Evolutionary conservation across 148 eudicot genomes (phyloP).

Genomic region (Salicornia ramosissima): DNA sequence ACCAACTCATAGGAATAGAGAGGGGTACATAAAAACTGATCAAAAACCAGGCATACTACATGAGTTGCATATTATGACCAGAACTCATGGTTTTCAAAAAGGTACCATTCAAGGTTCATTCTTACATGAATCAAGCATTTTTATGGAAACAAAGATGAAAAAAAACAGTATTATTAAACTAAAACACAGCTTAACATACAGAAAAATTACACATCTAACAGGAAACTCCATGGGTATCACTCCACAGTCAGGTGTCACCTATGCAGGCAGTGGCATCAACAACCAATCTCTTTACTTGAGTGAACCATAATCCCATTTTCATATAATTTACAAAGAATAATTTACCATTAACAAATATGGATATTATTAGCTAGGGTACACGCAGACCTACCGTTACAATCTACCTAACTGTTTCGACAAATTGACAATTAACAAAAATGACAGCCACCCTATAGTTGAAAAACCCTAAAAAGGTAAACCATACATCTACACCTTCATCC

Average conservation of each 20-base stretch:
- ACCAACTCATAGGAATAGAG: no score
- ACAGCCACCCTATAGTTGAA: constrained; percentile 12
- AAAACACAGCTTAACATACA: not conserved
- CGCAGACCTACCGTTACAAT: constrained; percentile 10
- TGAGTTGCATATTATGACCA: no score
- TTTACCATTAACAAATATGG: constrained; percentile 3
- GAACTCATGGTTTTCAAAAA: no score
- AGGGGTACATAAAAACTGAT: no score
- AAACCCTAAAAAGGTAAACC: not conserved
- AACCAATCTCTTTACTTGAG: not conserved
- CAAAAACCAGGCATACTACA: no score
- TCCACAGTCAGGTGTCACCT: not conserved
- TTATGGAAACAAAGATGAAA: not conserved
- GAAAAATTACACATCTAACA: constrained; percentile 5
- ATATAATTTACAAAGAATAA: constrained; percentile 26
- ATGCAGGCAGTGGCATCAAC: constrained; percentile 14
- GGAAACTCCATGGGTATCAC: not conserved
- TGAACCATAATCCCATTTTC: constrained; percentile 3
- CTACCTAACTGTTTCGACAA: constrained; percentile 19
- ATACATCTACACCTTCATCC: constrained; percentile 19
- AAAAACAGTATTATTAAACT: not conserved
- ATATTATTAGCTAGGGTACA: constrained; percentile 16
- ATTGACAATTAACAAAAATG: constrained; percentile 2
- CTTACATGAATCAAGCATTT: no score
- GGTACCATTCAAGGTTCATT: no score